Evolutionary conservation across 1,284 basidiomycete genomes (phyloP).

Genomic region (Ganoderma leucocontextum): DNA sequence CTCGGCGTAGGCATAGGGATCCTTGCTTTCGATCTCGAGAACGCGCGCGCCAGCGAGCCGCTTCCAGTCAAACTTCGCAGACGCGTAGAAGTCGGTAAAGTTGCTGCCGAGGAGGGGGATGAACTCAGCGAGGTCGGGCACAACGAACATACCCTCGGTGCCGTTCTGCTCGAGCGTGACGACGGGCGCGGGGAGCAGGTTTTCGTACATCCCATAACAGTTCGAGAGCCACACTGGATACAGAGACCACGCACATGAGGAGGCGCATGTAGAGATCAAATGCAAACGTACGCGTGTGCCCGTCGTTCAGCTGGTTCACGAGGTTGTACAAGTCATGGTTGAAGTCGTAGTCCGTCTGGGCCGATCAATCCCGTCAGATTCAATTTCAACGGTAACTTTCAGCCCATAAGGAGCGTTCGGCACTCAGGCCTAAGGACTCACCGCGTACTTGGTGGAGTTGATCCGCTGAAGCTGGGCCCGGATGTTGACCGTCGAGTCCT

Average conservation of each 20-base stretch:
- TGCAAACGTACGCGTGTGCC: constrained; percentile 61
- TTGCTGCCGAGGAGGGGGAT: constrained; percentile 32
- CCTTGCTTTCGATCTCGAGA: constrained; percentile 60
- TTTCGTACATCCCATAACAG: constrained; percentile 66
- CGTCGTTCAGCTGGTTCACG: constrained; percentile 66
- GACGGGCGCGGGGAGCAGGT: constrained; percentile 66
- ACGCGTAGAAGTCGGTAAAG: constrained; percentile 59
- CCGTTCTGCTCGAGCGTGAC: constrained; percentile 63
- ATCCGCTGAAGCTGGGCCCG: constrained; percentile 56
- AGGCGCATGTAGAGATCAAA: not conserved
- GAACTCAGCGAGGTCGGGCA: constrained; percentile 51
- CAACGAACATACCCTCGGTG: constrained; percentile 61
- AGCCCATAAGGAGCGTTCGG: not conserved
- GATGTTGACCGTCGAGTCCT: constrained; percentile 67
- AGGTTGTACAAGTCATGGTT: constrained; percentile 65
- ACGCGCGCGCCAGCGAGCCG: constrained; percentile 68
- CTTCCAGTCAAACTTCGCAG: constrained; percentile 63
- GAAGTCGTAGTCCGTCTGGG: constrained; percentile 64
- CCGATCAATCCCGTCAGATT: not conserved
- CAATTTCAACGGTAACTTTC: not conserved
- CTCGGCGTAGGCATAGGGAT: constrained; percentile 65
- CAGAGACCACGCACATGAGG: not conserved
- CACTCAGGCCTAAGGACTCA: constrained; percentile 34
- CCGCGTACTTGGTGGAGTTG: constrained; percentile 55
- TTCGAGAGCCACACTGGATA: constrained; percentile 61